Evolutionary conservation across 805 yeast genomes (phyloP).

Genomic region (Hanseniaspora occidentalis): DNA sequence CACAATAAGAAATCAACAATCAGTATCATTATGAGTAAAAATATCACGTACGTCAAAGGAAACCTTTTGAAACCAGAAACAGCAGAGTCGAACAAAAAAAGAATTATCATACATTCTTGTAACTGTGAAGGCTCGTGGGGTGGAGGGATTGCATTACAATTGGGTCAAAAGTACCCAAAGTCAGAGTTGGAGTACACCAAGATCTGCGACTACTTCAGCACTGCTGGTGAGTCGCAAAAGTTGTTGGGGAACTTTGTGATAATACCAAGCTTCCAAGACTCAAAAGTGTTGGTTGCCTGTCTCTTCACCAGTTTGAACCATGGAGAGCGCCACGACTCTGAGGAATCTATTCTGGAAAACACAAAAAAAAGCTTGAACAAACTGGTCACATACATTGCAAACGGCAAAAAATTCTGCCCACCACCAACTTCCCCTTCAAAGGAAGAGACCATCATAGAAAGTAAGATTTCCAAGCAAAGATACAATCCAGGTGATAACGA

Average conservation of each 20-base stretch:
- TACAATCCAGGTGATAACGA: neutral
- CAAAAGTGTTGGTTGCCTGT: constrained; percentile 38
- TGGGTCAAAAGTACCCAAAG: constrained; percentile 40
- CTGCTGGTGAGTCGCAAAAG: constrained; percentile 16
- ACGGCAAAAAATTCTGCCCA: neutral
- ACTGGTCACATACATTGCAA: neutral
- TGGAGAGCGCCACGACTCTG: constrained; percentile 28
- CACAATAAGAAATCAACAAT: no score
- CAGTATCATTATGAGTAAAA: neutral
- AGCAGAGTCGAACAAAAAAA: constrained; percentile 13
- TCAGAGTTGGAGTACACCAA: constrained; percentile 38
- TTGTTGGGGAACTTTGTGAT: constrained; percentile 34
- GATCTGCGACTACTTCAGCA: constrained; percentile 15
- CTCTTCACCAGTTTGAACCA: constrained; percentile 58
- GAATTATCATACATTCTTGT: constrained; percentile 65
- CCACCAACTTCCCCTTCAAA: neutral
- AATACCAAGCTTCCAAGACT: constrained; percentile 15
- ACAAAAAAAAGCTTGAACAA: neutral
- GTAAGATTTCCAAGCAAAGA: no score
- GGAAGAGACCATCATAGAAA: neutral
- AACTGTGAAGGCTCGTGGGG: constrained; percentile 77
- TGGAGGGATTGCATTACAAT: constrained; percentile 62
- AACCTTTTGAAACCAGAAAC: constrained; percentile 9
- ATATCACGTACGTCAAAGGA: constrained; percentile 12
- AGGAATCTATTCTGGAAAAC: constrained; percentile 31